Evolutionary conservation across 306 rosid genomes (phyloP).

Genomic region (Fragaria iinumae): DNA sequence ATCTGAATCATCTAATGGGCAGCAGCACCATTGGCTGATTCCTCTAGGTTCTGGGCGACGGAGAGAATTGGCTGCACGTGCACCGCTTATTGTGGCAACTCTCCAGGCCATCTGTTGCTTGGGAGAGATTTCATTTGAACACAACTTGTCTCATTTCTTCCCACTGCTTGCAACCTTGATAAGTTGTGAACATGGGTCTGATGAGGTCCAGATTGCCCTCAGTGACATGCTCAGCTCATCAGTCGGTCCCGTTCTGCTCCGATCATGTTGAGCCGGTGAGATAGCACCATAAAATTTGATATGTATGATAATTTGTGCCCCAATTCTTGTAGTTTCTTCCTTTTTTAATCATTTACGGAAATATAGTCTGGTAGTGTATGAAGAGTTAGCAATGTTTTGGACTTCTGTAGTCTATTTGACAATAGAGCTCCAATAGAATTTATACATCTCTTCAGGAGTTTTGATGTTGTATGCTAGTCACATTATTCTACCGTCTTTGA

Average conservation of each 20-base stretch:
- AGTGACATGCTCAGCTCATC: slow-evolving; percentile 83
- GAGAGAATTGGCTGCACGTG: slow-evolving; percentile 87
- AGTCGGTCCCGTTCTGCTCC: slow-evolving; percentile 81
- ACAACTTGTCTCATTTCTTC: slow-evolving; percentile 67
- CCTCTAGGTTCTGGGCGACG: slow-evolving; percentile 87
- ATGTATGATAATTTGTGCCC: slow-evolving; percentile 52
- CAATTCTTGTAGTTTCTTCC: slow-evolving; percentile 37
- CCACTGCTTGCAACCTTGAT: slow-evolving; percentile 80
- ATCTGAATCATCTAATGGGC: slow-evolving; percentile 51
- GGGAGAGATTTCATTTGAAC: slow-evolving; percentile 71
- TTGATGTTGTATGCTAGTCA: slow-evolving; percentile 46
- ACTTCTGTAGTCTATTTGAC: slow-evolving; percentile 43
- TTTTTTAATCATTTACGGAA: slow-evolving; percentile 32
- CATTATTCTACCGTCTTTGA: not conserved
- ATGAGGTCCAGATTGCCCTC: slow-evolving; percentile 82
- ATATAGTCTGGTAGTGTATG: slow-evolving; percentile 52
- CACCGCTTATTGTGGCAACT: slow-evolving; percentile 86
- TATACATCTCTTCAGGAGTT: slow-evolving; percentile 35
- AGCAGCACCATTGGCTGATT: slow-evolving; percentile 63
- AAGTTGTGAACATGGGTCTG: slow-evolving; percentile 94
- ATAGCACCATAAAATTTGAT: slow-evolving; percentile 41
- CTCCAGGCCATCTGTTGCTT: slow-evolving; percentile 81
- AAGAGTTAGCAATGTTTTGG: slow-evolving; percentile 53
- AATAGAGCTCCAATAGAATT: slow-evolving; percentile 41
- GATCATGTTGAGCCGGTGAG: slow-evolving; percentile 57